Percentiles rank a stretch among this genome's conserved stretches.
These are phyloP conservation scores for Beta vulgaris DNA, from an alignment of 148 eudicot genomes.

Conservation along the genomic window DNA sequence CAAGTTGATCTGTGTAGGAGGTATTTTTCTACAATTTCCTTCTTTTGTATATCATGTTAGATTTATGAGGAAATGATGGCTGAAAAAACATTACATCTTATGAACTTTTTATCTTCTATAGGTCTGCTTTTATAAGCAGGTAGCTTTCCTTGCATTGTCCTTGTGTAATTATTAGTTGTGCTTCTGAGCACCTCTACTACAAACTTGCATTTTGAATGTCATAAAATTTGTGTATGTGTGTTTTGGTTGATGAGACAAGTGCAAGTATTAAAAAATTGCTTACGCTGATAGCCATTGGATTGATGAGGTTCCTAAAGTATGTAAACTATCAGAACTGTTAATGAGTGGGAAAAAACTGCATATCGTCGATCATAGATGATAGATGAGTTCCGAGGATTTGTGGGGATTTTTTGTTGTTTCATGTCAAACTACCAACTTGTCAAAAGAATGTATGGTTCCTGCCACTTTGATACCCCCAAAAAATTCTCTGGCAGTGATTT, in stretches of 20 bases:
- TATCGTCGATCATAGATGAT: not conserved
- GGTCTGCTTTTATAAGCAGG: not conserved
- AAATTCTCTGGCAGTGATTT: not conserved
- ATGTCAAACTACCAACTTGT: not conserved
- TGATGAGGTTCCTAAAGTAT: not conserved
- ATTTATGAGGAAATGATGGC: not conserved
- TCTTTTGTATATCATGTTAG: not conserved
- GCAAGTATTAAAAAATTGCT: not conserved
- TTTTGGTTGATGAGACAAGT: too few species aligned
- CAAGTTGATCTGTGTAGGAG: conserved; percentile 82
- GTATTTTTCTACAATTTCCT: conserved; percentile 32
- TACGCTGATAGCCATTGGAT: not conserved
- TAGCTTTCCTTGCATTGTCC: not conserved
- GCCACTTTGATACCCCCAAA: not conserved
- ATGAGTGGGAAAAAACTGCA: not conserved
- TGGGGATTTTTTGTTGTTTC: not conserved
- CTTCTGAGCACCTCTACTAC: not conserved
- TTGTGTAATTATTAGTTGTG: not conserved
- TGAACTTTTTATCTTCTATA: not conserved
- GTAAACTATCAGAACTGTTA: not conserved
- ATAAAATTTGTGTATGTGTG: too few species aligned
- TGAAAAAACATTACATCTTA: not conserved
- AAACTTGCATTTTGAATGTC: not conserved
- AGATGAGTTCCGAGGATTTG: not conserved
- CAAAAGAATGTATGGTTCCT: not conserved